Conservation (phyloP, 495 filamentous ascomycete species). For the Tetracladium setigerum region DNA sequence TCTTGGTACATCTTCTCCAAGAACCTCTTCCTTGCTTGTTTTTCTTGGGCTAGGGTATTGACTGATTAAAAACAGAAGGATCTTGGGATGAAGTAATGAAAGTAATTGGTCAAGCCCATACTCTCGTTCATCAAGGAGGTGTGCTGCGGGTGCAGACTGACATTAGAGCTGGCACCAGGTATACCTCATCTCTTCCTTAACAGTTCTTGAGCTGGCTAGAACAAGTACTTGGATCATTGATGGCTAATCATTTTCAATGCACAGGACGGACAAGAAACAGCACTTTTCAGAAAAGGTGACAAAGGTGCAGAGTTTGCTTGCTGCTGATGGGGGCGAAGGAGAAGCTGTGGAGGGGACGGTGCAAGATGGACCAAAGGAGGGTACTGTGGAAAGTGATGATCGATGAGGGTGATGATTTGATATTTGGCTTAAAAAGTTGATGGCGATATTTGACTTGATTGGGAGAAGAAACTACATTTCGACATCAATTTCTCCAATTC, state of each 20-base stretch:
- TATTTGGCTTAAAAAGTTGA: no score
- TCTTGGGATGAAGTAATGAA: constrained; percentile 84
- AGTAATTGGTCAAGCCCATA: constrained; percentile 86
- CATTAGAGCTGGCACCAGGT: constrained; percentile 83
- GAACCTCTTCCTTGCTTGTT: no score
- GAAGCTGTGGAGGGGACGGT: no score
- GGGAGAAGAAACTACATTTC: no score
- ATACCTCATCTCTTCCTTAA: constrained; percentile 10
- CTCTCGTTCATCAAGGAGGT: constrained; percentile 72
- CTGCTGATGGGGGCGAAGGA: no score
- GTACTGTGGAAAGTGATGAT: no score
- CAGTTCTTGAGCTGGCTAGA: constrained; percentile 16
- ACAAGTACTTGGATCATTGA: constrained; percentile 3
- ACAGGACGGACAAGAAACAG: constrained; percentile 63
- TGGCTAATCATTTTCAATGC: no score
- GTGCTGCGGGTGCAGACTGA: constrained; percentile 80
- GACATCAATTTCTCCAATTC: no score
- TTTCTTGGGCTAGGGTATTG: no score
- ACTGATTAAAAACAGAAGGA: constrained; percentile 66
- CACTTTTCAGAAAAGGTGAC: constrained; percentile 58
- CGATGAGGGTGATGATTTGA: no score
- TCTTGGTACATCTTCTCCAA: constrained; percentile 65
- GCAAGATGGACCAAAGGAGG: no score
- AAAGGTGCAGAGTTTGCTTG: constrained; percentile 51
- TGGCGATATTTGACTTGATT: no score